Percentiles rank a stretch among this genome's conserved stretches.
Conservation (phyloP, 164 flowering plant genomes). For the Saururus chinensis region DNA sequence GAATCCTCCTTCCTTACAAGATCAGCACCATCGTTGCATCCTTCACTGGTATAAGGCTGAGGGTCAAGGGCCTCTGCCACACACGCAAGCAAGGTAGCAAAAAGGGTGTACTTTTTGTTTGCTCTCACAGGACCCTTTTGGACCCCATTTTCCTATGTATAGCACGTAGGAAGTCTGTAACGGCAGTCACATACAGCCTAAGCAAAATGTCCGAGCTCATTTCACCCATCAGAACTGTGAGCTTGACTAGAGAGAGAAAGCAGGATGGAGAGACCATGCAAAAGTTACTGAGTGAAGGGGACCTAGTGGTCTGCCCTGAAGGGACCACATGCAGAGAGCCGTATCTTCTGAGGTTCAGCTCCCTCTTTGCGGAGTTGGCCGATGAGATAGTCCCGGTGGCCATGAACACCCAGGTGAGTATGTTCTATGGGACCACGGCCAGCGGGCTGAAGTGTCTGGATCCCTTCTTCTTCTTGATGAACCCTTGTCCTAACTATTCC, state of each 20-base stretch:
- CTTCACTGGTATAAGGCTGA: slow-evolving; percentile 32
- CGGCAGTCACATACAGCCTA: slow-evolving; percentile 80
- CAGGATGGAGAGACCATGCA: slow-evolving; percentile 54
- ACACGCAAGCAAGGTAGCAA: slow-evolving; percentile 2
- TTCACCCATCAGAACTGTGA: slow-evolving; percentile 62
- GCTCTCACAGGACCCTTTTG: slow-evolving; percentile 66
- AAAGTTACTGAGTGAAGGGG: slow-evolving; percentile 52
- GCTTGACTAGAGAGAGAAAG: slow-evolving; percentile 54
- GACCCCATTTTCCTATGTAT: slow-evolving; percentile 62
- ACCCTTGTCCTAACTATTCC: slow-evolving; percentile 54
- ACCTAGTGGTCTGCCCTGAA: slow-evolving; percentile 84
- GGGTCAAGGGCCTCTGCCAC: slow-evolving; percentile 18
- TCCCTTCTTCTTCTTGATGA: slow-evolving; percentile 77
- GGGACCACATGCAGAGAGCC: slow-evolving; percentile 97
- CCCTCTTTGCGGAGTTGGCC: slow-evolving; percentile 68
- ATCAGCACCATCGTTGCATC: slow-evolving; percentile 19
- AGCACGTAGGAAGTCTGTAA: slow-evolving; percentile 31
- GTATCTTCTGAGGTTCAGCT: slow-evolving; percentile 66
- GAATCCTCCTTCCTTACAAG: slow-evolving; percentile 41
- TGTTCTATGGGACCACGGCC: slow-evolving; percentile 89
- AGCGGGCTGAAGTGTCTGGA: slow-evolving; percentile 78
- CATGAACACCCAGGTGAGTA: slow-evolving; percentile 41
- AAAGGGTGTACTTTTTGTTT: slow-evolving; percentile 60
- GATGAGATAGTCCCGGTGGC: slow-evolving; percentile 89
- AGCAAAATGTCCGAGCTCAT: slow-evolving; percentile 66